A percentile compares a stretch with the other conserved stretches of the same genome.
phyloP scores from a whole-genome alignment of 2,329 filamentous ascomycete genomes.

The Ophiocordyceps camponoti-saundersi region DNA sequence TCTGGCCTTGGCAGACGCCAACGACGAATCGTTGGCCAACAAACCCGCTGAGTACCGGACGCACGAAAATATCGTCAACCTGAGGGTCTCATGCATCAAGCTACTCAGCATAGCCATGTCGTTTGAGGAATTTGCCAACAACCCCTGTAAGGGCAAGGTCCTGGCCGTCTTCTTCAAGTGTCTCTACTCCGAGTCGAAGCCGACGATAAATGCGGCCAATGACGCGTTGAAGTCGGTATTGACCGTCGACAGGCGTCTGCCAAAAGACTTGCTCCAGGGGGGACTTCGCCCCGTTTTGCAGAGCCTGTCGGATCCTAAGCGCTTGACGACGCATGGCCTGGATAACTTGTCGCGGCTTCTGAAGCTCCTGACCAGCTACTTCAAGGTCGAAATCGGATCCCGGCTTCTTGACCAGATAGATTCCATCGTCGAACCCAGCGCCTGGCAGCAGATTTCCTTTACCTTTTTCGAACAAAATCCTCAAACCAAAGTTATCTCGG shows the following conservation, averaged over 20 bases:
- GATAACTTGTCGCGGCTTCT: conserved; percentile 82
- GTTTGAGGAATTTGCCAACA: conserved; percentile 78
- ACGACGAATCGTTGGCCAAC: conserved; percentile 80
- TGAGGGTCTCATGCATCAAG: conserved; percentile 85
- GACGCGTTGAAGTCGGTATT: conserved; percentile 78
- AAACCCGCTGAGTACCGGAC: conserved; percentile 90
- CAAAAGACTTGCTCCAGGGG: conserved; percentile 88
- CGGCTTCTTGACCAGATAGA: conserved; percentile 90
- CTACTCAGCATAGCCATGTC: conserved; percentile 86
- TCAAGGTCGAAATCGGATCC: conserved; percentile 94
- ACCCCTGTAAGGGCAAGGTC: conserved; percentile 49
- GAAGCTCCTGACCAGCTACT: conserved; percentile 89
- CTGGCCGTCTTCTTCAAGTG: conserved; percentile 97
- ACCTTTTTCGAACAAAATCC: conserved; percentile 84
- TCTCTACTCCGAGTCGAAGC: conserved; percentile 79
- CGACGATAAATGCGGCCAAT: conserved; percentile 88
- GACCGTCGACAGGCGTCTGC: conserved; percentile 74
- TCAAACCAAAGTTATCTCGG: conserved; percentile 86
- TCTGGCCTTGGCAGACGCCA: conserved; percentile 81
- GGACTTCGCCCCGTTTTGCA: conserved; percentile 90
- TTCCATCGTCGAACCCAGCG: conserved; percentile 63
- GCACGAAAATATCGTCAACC: conserved; percentile 81
- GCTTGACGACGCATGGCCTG: conserved; percentile 72
- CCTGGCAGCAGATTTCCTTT: conserved; percentile 82
- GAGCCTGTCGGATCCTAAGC: conserved; percentile 85